phyloP scores from a whole-genome alignment of 164 flowering plant genomes.

The Umbellularia californica region DNA sequence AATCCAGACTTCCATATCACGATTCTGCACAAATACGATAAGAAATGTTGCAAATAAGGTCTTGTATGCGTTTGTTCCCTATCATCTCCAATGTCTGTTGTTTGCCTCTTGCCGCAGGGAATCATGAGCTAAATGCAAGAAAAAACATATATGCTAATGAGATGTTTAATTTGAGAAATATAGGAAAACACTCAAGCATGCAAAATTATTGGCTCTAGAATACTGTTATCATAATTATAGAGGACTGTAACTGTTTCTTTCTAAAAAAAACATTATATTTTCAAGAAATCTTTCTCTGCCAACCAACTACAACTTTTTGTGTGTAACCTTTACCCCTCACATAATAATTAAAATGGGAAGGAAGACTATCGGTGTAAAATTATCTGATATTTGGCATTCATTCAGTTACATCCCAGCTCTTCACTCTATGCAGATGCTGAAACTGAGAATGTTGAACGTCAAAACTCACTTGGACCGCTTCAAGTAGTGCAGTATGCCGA shows the following conservation, averaged over 20 bases:
- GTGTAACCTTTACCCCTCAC: background rate
- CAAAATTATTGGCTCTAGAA: background rate
- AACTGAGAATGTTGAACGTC: background rate
- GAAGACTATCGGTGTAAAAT: background rate
- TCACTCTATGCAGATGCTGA: background rate
- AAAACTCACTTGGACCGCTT: conserved; percentile 47
- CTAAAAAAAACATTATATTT: background rate
- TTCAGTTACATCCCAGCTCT: background rate
- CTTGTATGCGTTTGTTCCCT: no score
- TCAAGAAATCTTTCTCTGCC: background rate
- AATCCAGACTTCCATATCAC: no score
- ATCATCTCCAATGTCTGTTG: no score
- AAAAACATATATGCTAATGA: no score
- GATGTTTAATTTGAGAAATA: no score
- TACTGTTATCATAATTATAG: background rate
- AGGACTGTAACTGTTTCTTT: no score
- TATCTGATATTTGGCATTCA: background rate
- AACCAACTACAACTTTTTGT: background rate
- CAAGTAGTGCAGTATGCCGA: conserved; percentile 63
- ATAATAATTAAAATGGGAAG: background rate
- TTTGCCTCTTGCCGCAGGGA: no score
- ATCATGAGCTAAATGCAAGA: no score
- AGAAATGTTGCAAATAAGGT: no score
- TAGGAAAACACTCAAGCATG: background rate
- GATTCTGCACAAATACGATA: no score